A percentile compares a stretch with the other conserved stretches of the same genome.
Conservation (phyloP, 352 stramenopile genomes). For the Phytophthora pseudosyringae region DNA sequence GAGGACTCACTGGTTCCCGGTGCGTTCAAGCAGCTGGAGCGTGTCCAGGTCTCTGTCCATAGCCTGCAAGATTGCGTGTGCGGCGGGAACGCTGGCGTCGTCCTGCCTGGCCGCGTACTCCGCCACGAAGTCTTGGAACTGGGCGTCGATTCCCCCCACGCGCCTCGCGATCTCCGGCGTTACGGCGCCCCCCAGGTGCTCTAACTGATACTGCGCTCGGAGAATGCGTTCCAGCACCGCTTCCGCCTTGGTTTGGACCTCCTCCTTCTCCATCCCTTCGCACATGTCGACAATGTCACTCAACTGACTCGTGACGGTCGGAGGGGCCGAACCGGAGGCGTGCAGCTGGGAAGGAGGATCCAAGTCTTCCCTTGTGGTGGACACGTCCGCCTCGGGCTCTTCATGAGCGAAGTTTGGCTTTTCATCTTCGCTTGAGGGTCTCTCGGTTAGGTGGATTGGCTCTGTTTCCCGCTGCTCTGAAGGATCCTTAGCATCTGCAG, state of each 20-base stretch:
- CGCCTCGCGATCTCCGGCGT: neutral
- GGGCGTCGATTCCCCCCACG: constrained; percentile 6
- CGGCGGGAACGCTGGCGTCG: neutral
- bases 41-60: constrained; percentile 4
- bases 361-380: neutral
- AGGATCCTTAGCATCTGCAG: neutral
- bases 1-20: neutral
- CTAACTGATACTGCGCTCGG: constrained; percentile 19
- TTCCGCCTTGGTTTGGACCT: constrained; percentile 13
- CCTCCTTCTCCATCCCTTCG: constrained; percentile 17
- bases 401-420: too few relatives aligned
- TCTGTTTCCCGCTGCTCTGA: constrained; percentile 2
- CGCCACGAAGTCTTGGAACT: constrained; percentile 12
- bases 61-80: neutral
- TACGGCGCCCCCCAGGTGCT: constrained; percentile 5
- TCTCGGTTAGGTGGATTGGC: constrained; percentile 3
- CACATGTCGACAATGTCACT: constrained; percentile 28
- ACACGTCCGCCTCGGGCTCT: neutral
- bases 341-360: neutral
- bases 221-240: constrained; percentile 23
- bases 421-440: constrained; percentile 11
- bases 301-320: constrained; percentile 22
- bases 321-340: constrained; percentile 2
- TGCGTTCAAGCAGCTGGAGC: neutral
- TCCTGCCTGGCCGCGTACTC: constrained; percentile 2